Percentiles rank a stretch among this genome's conserved stretches.
Conservation (phyloP, 768 basidiomycete genomes). For the Suillus sp. region DNA sequence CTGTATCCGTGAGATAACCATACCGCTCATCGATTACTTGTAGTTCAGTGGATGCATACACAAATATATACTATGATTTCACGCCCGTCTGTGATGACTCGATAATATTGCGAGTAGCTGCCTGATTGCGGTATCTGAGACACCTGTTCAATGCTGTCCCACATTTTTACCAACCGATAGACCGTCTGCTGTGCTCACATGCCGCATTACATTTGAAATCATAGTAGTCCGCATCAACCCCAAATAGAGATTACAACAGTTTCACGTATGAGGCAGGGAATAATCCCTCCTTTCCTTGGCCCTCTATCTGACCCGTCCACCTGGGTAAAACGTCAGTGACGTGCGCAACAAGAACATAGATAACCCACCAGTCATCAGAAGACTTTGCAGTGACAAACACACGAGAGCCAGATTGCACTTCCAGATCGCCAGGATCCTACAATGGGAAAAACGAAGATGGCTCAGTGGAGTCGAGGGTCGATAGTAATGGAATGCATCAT, state of each 20-base stretch:
- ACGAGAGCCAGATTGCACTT: constrained; percentile 54
- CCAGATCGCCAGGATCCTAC: constrained; percentile 72
- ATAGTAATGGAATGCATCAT: not conserved
- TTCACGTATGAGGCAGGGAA: constrained; percentile 74
- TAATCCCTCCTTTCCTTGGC: constrained; percentile 57
- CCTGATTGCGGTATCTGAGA: not conserved
- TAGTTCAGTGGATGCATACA: not conserved
- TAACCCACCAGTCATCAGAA: constrained; percentile 73
- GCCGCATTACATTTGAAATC: not conserved
- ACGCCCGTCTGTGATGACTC: not conserved
- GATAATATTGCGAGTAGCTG: not conserved
- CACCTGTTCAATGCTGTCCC: not conserved
- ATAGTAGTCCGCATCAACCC: not conserved
- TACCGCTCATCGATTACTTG: not conserved
- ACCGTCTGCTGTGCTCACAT: not conserved
- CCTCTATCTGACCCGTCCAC: constrained; percentile 69
- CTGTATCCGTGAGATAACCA: constrained; percentile 21
- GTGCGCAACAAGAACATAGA: constrained; percentile 9
- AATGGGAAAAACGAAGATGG: constrained; percentile 8
- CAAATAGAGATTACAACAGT: constrained; percentile 40
- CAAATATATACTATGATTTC: not conserved
- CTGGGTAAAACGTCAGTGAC: constrained; percentile 36
- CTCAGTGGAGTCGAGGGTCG: not conserved
- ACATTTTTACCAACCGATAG: not conserved
- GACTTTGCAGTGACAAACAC: constrained; percentile 67